phyloP scores from a whole-genome alignment of 306 rosid genomes.

The Sechiopsis laciniata region DNA sequence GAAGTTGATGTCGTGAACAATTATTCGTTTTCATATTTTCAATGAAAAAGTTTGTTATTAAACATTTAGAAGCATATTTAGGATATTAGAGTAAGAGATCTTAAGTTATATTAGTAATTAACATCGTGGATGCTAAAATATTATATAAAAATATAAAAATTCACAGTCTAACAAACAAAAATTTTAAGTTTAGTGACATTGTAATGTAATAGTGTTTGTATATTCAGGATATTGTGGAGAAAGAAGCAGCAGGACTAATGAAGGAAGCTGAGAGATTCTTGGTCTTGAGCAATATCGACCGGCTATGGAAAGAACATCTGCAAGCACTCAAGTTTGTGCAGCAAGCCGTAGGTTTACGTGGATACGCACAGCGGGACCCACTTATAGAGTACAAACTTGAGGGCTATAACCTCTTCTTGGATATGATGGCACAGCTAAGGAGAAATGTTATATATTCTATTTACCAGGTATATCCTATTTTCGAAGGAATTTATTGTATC shows the following conservation, averaged over 20 bases:
- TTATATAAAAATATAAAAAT: neutral
- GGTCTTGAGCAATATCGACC: constrained; percentile 79
- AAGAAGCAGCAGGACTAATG: constrained; percentile 79
- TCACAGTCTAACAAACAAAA: neutral
- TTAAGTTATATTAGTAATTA: neutral
- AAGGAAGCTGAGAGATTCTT: constrained; percentile 94
- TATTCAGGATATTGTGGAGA: constrained; percentile 59
- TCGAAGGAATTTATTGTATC: neutral
- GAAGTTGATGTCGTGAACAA: neutral
- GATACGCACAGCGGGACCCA: constrained; percentile 93
- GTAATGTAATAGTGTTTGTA: neutral
- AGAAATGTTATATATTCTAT: constrained; percentile 93
- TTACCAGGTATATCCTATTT: constrained; percentile 53
- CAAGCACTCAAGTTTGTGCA: constrained; percentile 92
- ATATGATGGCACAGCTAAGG: constrained; percentile 97
- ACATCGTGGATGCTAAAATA: neutral
- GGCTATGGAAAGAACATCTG: constrained; percentile 92
- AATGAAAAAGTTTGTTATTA: neutral
- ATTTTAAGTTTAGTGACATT: neutral
- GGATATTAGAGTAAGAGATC: neutral
- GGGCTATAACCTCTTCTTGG: constrained; percentile 96
- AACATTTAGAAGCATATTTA: too few relatives aligned
- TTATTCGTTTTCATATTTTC: neutral
- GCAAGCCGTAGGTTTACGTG: constrained; percentile 92
- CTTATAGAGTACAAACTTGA: constrained; percentile 95